These are phyloP conservation scores for Conoideocrella luteorostrata DNA, from an alignment of 2,329 filamentous ascomycete genomes.

Conservation along the genomic window DNA sequence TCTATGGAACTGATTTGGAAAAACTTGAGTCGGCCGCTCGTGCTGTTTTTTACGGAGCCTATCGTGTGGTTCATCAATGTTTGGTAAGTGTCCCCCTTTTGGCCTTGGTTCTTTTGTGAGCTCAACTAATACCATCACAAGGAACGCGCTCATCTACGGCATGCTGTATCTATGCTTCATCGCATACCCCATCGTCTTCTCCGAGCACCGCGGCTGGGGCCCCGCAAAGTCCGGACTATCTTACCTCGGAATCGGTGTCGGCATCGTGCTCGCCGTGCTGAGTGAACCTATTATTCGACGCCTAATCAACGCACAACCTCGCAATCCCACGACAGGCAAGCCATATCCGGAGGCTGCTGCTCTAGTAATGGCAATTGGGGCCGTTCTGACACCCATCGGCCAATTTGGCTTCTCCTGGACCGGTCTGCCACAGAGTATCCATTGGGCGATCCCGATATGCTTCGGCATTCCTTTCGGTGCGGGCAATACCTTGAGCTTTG, in stretches of 20 bases:
- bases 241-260: conserved; percentile 63
- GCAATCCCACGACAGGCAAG: conserved; percentile 68
- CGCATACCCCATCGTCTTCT: conserved; percentile 81
- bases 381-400: conserved; percentile 66
- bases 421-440: conserved; percentile 66
- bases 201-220: conserved; percentile 66
- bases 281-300: conserved; percentile 66
- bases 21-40: conserved; percentile 71
- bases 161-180: conserved; percentile 89
- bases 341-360: conserved; percentile 75
- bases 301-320: conserved; percentile 70
- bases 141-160: conserved; percentile 76
- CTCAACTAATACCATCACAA: conserved; percentile 20
- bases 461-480: conserved; percentile 74
- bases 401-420: conserved; percentile 88
- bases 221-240: conserved; percentile 67
- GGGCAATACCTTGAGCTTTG: conserved; percentile 72
- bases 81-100: conserved; percentile 40
- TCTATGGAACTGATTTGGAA: conserved; percentile 62
- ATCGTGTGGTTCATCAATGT: conserved; percentile 66
- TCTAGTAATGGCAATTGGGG: conserved; percentile 69
- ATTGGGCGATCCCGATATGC: conserved; percentile 71
- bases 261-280: conserved; percentile 54
- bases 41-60: conserved; percentile 72
- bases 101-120: background rate